Conservation (phyloP, 495 filamentous ascomycete species). For the Tirmania nivea region DNA sequence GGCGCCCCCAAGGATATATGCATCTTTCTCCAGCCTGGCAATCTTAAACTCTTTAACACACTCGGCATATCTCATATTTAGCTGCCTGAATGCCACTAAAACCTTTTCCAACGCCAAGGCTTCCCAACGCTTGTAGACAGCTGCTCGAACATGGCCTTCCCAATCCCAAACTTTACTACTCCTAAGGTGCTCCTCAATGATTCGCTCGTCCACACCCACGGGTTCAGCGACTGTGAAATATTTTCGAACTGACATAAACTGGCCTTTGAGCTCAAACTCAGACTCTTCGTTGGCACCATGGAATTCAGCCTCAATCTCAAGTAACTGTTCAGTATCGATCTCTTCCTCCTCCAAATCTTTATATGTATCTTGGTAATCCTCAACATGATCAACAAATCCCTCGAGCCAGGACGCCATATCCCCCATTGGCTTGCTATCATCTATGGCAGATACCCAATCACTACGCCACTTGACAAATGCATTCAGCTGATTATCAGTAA, state of each 20-base stretch:
- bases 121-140: conserved; percentile 37
- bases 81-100: conserved; percentile 22
- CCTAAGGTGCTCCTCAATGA: conserved; percentile 21
- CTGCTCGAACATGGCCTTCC: conserved; percentile 28
- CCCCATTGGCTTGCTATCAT: conserved; percentile 21
- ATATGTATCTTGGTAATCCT: conserved; percentile 24
- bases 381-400: conserved; percentile 23
- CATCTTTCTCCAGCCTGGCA: conserved; percentile 35
- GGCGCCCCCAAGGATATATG: conserved; percentile 26
- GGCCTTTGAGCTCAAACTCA: conserved; percentile 35
- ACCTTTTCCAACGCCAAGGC: conserved; percentile 25
- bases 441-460: conserved; percentile 27
- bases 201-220: conserved; percentile 9
- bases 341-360: conserved; percentile 40
- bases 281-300: conserved; percentile 23
- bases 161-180: conserved; percentile 36
- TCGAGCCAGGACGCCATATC: conserved; percentile 44
- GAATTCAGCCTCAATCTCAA: conserved; percentile 42
- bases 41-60: conserved; percentile 25
- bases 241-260: conserved; percentile 26
- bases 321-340: conserved; percentile 40
- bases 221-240: conserved; percentile 25
- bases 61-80: conserved; percentile 25
- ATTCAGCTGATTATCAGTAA: conserved; percentile 37
- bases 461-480: conserved; percentile 35